Evolutionary conservation across 192 early-diverging fungal genomes (phyloP), one percentile per base, ranked within the genome.

Genomic region (Physocladia obscura): DNA sequence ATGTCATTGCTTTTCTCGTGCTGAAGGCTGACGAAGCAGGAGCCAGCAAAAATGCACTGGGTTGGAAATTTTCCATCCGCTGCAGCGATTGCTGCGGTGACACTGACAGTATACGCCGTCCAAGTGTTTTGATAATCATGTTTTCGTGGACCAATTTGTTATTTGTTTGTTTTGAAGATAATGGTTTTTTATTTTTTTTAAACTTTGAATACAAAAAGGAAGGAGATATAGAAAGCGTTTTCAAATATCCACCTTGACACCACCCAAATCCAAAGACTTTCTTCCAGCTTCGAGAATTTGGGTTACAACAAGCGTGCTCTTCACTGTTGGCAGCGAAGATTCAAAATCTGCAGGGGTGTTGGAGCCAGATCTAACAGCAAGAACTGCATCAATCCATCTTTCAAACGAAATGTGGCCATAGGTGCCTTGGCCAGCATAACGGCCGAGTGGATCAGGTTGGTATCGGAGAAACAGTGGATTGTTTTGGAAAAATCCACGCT

Each of bases 391-490:
- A 30, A 65, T 32, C 17, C 67, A 81, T n/a, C 48, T 57, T 55
- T 81, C 79, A 36, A 81, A 67, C 11, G 62, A 69, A 1, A 49
- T 40, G 56, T 81, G 77, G 40, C 78, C 79, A 67, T 81, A 81
- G 24, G 58, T 59, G 19, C 60, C 34, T 51, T 81, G 79, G 2
- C 79, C 79, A 39, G 70, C 79, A 57, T 79, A 81, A 34, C 65
- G 59, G 15, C 79, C 79, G 3, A 57, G 68, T 17, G 71, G 69
- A 60, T 81, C 79, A 13, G 79, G 79, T 19, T 61, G 37, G 73
- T 81, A 81, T 8, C 79, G 70, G 71, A 81, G 56, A 52, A 69
- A 81, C 29, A 81, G 70, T 19, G 79, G 79, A 29, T 81, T 81
- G 67, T 64, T 35, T 11, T 60, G 49, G 32, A 38, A 39, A 8